Evolutionary conservation across 2,329 filamentous ascomycete species (phyloP).

Genomic region (Aspergillus sp.): DNA sequence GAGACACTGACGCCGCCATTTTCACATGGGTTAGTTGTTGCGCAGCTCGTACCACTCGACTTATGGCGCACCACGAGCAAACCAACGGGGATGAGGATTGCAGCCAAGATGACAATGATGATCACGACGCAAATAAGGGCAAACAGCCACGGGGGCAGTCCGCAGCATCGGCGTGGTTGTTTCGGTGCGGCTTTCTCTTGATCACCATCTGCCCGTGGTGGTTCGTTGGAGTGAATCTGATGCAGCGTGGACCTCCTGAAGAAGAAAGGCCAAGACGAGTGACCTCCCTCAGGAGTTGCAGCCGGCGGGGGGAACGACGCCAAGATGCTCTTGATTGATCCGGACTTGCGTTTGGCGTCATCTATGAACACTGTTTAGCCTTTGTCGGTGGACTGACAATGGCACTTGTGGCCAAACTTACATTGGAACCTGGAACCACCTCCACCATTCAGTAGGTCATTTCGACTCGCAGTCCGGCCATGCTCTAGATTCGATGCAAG

Average conservation of each 20-base stretch:
- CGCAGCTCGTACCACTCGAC: conserved; percentile 50
- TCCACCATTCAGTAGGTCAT: conserved; percentile 48
- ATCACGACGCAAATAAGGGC: conserved; percentile 66
- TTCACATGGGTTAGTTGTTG: conserved; percentile 64
- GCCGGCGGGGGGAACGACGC: conserved; percentile 65
- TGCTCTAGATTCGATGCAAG: conserved; percentile 86
- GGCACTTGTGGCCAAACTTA: conserved; percentile 13
- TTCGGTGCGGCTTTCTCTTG: conserved; percentile 27
- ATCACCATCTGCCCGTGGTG: conserved; percentile 17
- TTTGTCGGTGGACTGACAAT: neutral
- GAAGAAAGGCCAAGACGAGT: conserved; percentile 42
- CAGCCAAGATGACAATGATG: conserved; percentile 73
- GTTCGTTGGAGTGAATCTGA: conserved; percentile 32
- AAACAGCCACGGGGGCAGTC: conserved; percentile 78
- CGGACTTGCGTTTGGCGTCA: conserved; percentile 44
- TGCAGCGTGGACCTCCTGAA: conserved; percentile 39
- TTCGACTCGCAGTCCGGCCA: conserved; percentile 66
- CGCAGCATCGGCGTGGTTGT: conserved; percentile 70
- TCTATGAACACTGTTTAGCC: conserved; percentile 8
- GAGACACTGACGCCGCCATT: conserved; percentile 81
- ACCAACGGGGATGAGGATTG: conserved; percentile 74
- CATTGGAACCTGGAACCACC: conserved; percentile 29
- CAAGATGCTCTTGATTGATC: conserved; percentile 65
- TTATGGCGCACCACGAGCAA: conserved; percentile 61
- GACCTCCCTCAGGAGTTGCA: conserved; percentile 47